These are phyloP conservation scores for Marchantia paleacea DNA, from an alignment of 225 moss, liverwort and hornwort species.

Conservation along the genomic window DNA sequence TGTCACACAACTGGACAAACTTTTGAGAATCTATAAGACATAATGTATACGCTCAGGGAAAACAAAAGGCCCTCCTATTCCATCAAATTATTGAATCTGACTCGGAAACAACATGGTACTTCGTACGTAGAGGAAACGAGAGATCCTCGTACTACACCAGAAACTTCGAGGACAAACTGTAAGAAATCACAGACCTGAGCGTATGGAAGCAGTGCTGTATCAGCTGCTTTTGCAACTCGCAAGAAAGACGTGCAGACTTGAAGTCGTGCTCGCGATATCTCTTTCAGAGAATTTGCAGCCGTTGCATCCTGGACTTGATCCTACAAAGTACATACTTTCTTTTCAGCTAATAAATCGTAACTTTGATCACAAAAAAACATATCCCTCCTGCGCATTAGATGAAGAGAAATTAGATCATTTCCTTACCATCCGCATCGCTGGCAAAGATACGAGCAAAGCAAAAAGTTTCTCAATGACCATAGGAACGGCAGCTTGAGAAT, in stretches of 20 bases:
- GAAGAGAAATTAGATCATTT: background rate
- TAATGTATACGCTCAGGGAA: background rate
- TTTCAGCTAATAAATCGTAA: background rate
- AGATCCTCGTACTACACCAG: background rate
- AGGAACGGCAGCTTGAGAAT: constrained; percentile 63
- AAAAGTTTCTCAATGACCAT: constrained; percentile 82
- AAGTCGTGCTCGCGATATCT: constrained; percentile 72
- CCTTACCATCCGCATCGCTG: constrained; percentile 29
- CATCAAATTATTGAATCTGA: too few relatives aligned
- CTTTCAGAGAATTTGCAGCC: constrained; percentile 38
- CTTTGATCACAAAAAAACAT: background rate
- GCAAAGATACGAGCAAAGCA: constrained; percentile 66
- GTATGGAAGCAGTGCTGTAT: constrained; percentile 76
- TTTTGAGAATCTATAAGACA: background rate
- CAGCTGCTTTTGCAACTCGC: constrained; percentile 80
- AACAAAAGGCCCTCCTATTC: background rate
- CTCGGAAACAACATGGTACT: too few relatives aligned
- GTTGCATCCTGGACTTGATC: constrained; percentile 49
- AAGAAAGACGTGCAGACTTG: constrained; percentile 96
- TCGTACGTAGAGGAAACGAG: background rate
- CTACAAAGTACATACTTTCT: background rate
- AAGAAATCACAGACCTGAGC: constrained; percentile 50
- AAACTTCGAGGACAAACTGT: background rate
- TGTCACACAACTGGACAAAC: background rate
- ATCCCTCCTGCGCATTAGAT: background rate